Evolutionary conservation across 345 rosid genomes (phyloP).

Genomic region (Salix brachista): DNA sequence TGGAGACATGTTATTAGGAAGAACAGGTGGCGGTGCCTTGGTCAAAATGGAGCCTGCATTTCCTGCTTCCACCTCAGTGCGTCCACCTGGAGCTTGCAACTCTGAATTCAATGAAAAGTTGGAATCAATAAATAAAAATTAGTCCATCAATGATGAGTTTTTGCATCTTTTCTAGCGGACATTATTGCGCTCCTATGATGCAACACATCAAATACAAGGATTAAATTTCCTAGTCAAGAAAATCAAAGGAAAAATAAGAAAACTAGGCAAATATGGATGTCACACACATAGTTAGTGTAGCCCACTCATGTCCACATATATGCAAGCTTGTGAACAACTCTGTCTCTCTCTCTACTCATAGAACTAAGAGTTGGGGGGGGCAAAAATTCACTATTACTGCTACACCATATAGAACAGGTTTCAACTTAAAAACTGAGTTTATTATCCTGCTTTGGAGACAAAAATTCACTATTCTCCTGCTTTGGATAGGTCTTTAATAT

Average conservation of each 20-base stretch:
- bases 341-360: no score
- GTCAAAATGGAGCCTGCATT: constrained; percentile 24
- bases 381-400: no score
- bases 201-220: not conserved
- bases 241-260: not conserved
- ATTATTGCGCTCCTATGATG: not conserved
- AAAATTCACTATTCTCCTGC: no score
- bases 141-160: not conserved
- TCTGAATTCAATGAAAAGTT: constrained; percentile 40
- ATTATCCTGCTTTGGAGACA: no score
- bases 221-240: not conserved
- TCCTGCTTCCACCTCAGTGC: constrained; percentile 54
- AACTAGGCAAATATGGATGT: no score
- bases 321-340: no score
- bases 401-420: no score
- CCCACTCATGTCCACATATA: not conserved
- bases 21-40: constrained; percentile 31
- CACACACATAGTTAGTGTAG: not conserved
- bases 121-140: not conserved
- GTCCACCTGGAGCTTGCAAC: constrained; percentile 47
- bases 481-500: not conserved
- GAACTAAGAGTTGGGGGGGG: not conserved
- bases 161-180: not conserved
- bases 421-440: no score
- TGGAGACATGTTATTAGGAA: constrained; percentile 40